Conservation (phyloP, 2,329 filamentous ascomycete genomes). For the Verticillium isaacii region DNA sequence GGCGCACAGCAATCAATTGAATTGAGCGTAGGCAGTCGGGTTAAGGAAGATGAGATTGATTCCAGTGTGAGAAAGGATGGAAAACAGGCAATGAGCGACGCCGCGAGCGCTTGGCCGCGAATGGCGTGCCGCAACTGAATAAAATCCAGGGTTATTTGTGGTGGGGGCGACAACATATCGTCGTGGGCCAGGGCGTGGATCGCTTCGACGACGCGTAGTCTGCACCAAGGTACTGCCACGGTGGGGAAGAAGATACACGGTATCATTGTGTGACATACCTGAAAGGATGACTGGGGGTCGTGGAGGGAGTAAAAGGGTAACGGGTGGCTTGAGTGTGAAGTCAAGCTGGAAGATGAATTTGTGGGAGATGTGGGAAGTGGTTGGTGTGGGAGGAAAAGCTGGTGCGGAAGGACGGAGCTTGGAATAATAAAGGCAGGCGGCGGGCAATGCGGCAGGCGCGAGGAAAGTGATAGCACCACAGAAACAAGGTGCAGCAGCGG, state of each 20-base stretch:
- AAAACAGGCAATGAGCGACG: neutral
- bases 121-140: neutral
- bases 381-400: neutral
- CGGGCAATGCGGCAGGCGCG: neutral
- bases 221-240: neutral
- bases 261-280: neutral
- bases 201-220: neutral
- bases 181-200: neutral
- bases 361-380: neutral
- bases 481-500: neutral
- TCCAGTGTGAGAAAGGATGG: too few relatives aligned
- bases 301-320: neutral
- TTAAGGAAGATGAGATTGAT: neutral
- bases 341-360: neutral
- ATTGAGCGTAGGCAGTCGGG: neutral
- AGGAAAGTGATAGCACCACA: neutral
- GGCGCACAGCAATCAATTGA: neutral
- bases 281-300: neutral
- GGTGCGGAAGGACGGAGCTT: neutral
- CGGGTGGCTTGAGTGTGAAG: neutral
- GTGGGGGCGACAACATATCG: too few relatives aligned
- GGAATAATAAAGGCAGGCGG: neutral
- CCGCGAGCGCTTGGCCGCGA: neutral
- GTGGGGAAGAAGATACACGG: neutral
- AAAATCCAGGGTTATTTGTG: too few relatives aligned